Evolutionary conservation across 1,284 basidiomycete species (phyloP).

Genomic region (Xerocomus nothofagi): DNA sequence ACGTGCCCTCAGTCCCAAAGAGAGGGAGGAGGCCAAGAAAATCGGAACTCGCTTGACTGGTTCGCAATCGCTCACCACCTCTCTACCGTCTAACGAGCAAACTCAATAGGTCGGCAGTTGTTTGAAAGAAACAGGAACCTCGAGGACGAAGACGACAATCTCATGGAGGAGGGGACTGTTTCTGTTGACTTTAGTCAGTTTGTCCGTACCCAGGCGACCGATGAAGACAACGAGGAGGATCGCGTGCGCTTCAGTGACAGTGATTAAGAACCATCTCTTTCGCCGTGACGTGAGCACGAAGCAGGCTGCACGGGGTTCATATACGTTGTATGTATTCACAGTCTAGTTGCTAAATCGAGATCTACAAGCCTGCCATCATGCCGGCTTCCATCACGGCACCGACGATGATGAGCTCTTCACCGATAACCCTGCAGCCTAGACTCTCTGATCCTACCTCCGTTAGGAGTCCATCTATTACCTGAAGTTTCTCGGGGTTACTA

Average conservation of each 20-base stretch:
- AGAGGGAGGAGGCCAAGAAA: constrained; percentile 86
- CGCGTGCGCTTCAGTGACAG: constrained; percentile 78
- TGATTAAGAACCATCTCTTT: constrained; percentile 46
- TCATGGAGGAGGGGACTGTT: constrained; percentile 80
- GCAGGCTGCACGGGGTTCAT: constrained; percentile 13
- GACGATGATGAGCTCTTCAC: constrained; percentile 39
- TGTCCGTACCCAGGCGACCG: constrained; percentile 59
- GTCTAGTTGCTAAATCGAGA: constrained; percentile 12
- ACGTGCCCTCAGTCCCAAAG: constrained; percentile 75
- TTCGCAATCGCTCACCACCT: constrained; percentile 35
- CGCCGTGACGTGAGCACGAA: not conserved
- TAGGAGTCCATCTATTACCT: constrained; percentile 58
- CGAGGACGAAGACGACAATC: constrained; percentile 64
- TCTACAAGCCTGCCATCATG: constrained; percentile 44
- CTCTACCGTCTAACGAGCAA: constrained; percentile 9
- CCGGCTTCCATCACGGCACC: constrained; percentile 40
- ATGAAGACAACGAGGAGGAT: constrained; percentile 65
- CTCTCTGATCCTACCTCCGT: constrained; percentile 44
- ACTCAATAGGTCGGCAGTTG: constrained; percentile 74
- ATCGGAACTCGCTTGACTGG: constrained; percentile 68
- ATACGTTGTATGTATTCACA: constrained; percentile 20
- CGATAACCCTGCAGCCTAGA: constrained; percentile 46
- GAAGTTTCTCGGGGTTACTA: constrained; percentile 33
- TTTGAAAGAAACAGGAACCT: constrained; percentile 81
- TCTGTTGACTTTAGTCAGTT: constrained; percentile 89